Evolutionary conservation across 306 rosid species (phyloP), one percentile per base, ranked within the genome.

Genomic region (Castanospermum australe): DNA sequence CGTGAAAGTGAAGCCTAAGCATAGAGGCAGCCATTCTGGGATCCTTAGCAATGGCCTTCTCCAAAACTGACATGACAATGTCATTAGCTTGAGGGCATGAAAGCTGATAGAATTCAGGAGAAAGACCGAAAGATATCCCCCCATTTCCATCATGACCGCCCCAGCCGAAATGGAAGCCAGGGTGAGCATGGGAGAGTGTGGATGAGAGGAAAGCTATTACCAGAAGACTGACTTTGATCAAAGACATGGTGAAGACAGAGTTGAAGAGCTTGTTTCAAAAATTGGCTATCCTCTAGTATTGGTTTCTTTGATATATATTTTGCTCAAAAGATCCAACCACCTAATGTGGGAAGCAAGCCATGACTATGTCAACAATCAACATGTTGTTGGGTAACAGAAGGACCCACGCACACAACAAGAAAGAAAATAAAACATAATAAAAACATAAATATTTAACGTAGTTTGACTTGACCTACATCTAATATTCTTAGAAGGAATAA

Each of bases 61-160:
- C 89, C 84, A 93, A 79, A 18, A 93, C 94, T 20, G 98, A 93
- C 83, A 89, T 81, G 73, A 89, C 94, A 86, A 93, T 88, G 82
- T 93, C 92, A 72, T 93, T 86, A 65, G 84, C 88, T 67, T 93
- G 93, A 72, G 98, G 98, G 76, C 98, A 91, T 14, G 98, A 87
- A 69, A 78, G 89, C 41, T 83, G 90, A 75, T 93, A 91, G 84
- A 76, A 91, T 30, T 87, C 79, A 22, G 98, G 94, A 50, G 85
- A 86, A 45, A 93, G 93, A 41, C 88, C 90, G 55, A 38, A 79
- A 47, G 83, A 80, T 36, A 84, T 75, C 1, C 86, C 86, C 0
- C 83, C 33, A 52, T n/a, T 68, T 47, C 88, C 90, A 52, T 81
- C 80, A 64, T 74, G 69, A 55, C 79, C 87, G 41, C 87, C 86